Evolutionary conservation across 176 grass and related monocot genomes (phyloP), one percentile per base, ranked within the genome.

Genomic region (Oryza meridionalis): DNA sequence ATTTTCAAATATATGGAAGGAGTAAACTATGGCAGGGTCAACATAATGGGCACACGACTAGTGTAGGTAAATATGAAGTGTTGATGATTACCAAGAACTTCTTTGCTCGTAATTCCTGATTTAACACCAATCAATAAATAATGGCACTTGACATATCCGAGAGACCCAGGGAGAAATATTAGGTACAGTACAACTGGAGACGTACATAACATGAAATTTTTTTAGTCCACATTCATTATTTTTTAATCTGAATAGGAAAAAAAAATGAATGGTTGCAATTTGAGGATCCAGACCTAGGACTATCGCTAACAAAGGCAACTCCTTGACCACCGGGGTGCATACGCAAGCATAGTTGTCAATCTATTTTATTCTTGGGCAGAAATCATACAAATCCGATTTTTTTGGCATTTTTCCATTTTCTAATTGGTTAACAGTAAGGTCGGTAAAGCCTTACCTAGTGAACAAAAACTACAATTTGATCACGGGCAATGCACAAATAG

Each of bases 11-110:
- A 51, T 35, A 32, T 40, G 4, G 43, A 77, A 77, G 66, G 46
- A 31, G 24, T 85, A 11, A 79, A 75, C 77, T 26, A 81, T n/a
- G 63, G 3, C 29, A 75, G 37, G 38, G 13, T 75, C 4, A 80
- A 51, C 38, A 76, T 15, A 38, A 72, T 59, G 70, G 65, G 47
- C 47, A 69, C 14, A 32, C 4, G 19, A 73, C 44, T 62, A 62
- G n/a, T n/a, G 58, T 22, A 62, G 58, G 58, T 24, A 62, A 62
- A 24, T 62, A 62, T 24, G 31, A 58, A 59, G 0, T 78, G 43
- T 14, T 38, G 19, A 65, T 8, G 25, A 33, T 31, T 17, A 62
- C 47, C 9, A 77, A 55, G 10, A 69, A 21, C 58, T 50, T 14
- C 43, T 6, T 40, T n/a, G 15, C 47, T 75, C 15, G 24, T 86